Evolutionary conservation across 441 rosid species (phyloP).

Genomic region (Adansonia madagascariensis): DNA sequence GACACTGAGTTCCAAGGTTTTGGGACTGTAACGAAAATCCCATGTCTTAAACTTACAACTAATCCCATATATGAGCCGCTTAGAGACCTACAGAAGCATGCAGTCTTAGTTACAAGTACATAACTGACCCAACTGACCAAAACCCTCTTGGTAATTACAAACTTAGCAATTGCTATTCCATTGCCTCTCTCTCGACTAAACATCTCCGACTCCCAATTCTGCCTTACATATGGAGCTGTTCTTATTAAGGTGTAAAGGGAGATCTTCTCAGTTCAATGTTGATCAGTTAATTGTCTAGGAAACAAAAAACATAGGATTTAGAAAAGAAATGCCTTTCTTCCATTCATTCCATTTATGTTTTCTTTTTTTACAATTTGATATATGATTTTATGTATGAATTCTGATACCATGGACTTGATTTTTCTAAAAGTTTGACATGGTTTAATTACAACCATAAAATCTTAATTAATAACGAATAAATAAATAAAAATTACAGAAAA

Average conservation of each 20-base stretch:
- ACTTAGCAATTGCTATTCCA: not conserved
- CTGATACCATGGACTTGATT: no score
- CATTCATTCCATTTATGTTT: not conserved
- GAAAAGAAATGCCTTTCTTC: not conserved
- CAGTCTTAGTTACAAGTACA: no score
- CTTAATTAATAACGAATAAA: no score
- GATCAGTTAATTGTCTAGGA: not conserved
- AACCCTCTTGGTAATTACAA: not conserved
- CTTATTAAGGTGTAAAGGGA: not conserved
- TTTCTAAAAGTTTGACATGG: no score
- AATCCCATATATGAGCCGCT: not conserved
- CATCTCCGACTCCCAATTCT: not conserved
- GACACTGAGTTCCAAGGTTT: constrained; percentile 27
- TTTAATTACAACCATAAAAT: no score
- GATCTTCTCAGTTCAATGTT: not conserved
- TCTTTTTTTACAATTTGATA: no score
- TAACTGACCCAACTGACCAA: not conserved
- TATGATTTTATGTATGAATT: no score
- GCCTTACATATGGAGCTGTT: no score
- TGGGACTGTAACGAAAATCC: constrained; percentile 32
- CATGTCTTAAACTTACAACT: not conserved
- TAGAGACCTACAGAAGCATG: no score
- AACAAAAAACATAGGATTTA: not conserved
- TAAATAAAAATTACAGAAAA: no score
- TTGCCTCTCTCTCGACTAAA: no score